A percentile compares a stretch with the other conserved stretches of the same genome.
phyloP scores from a whole-genome alignment of 495 filamentous ascomycete species.

The Pyronema domesticum region DNA sequence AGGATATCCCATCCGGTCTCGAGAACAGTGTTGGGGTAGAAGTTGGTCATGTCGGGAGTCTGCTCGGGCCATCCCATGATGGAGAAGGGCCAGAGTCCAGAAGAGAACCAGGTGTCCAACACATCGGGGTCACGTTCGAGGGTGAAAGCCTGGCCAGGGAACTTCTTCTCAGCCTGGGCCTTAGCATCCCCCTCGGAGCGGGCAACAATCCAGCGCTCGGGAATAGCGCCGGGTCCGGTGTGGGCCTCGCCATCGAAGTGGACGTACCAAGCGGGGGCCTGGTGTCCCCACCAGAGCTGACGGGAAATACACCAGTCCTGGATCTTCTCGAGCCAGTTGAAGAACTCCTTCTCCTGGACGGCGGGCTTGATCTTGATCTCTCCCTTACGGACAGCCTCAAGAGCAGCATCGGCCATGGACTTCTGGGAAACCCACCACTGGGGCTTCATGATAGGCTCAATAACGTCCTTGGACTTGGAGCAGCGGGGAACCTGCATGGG shows the following conservation, averaged over 20 bases:
- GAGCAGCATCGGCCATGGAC: constrained; percentile 34
- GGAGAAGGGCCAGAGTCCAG: constrained; percentile 51
- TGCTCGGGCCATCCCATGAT: constrained; percentile 49
- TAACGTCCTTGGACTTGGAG: constrained; percentile 43
- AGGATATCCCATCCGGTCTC: constrained; percentile 58
- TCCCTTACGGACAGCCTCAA: constrained; percentile 32
- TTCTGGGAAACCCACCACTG: constrained; percentile 70
- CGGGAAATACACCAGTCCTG: constrained; percentile 58
- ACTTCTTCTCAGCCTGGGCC: constrained; percentile 25
- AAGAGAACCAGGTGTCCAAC: constrained; percentile 55
- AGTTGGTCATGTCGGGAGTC: constrained; percentile 35
- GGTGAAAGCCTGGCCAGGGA: constrained; percentile 35
- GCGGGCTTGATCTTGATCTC: constrained; percentile 43
- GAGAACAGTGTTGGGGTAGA: constrained; percentile 45
- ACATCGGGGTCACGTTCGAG: constrained; percentile 46
- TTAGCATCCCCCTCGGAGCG: constrained; percentile 37
- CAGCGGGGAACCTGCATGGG: constrained; percentile 47
- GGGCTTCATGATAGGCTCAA: constrained; percentile 49
- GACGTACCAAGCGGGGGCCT: constrained; percentile 45
- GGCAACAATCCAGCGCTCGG: constrained; percentile 1
- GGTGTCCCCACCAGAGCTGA: constrained; percentile 61
- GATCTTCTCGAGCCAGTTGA: constrained; percentile 42
- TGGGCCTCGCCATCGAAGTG: constrained; percentile 16
- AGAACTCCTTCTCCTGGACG: constrained; percentile 26
- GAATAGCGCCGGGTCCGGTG: background rate